Conservation (phyloP, 2,329 filamentous ascomycete genomes). For the Septoria linicola region DNA sequence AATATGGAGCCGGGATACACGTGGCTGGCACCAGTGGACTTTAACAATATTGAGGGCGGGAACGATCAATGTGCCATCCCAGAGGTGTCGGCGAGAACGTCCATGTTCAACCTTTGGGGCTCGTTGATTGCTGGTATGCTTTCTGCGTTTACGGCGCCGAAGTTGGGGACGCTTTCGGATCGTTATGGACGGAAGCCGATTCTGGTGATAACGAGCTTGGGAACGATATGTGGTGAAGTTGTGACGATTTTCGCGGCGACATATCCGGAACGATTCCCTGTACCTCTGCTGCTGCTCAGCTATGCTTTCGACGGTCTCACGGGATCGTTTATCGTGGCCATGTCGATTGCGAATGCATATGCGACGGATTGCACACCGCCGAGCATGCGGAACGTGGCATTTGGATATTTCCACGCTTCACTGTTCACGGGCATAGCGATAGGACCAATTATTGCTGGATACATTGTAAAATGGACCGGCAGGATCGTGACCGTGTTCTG, state of each 20-base stretch:
- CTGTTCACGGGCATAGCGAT: slow-evolving; percentile 86
- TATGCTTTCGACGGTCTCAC: slow-evolving; percentile 76
- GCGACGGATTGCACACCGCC: slow-evolving; percentile 84
- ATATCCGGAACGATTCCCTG: slow-evolving; percentile 69
- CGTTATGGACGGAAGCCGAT: slow-evolving; percentile 76
- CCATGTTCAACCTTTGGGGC: slow-evolving; percentile 74
- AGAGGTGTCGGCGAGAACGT: slow-evolving; percentile 73
- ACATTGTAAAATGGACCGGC: slow-evolving; percentile 73
- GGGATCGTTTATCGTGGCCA: slow-evolving; percentile 84
- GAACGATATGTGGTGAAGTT: slow-evolving; percentile 71
- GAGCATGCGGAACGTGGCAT: slow-evolving; percentile 73
- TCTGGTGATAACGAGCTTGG: slow-evolving; percentile 69
- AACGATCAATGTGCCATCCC: slow-evolving; percentile 79
- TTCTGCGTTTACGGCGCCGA: slow-evolving; percentile 78
- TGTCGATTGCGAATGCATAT: slow-evolving; percentile 80
- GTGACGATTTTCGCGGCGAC: slow-evolving; percentile 76
- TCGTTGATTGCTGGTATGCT: slow-evolving; percentile 73
- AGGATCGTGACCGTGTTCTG: slow-evolving; percentile 82
- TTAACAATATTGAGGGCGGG: slow-evolving; percentile 55
- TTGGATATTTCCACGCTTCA: slow-evolving; percentile 87
- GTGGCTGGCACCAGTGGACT: slow-evolving; percentile 60
- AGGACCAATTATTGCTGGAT: slow-evolving; percentile 78
- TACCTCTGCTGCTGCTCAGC: slow-evolving; percentile 76
- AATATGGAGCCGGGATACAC: slow-evolving; percentile 56
- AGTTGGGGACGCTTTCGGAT: slow-evolving; percentile 81